Evolutionary conservation across 78 protist genomes (phyloP).

Genomic region (Dictyostelium brefeldianum): DNA sequence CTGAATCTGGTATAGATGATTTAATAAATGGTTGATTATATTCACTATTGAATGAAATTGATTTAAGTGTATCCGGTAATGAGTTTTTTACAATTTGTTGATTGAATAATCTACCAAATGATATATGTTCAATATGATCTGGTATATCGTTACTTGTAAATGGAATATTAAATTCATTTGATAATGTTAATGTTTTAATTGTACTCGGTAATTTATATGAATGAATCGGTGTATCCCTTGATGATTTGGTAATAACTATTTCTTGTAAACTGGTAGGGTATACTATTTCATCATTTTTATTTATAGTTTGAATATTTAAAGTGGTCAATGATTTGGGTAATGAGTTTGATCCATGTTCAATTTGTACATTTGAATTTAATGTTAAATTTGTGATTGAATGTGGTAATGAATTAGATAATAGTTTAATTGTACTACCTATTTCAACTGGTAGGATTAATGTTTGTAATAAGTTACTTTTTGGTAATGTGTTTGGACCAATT

Average conservation of each 20-base stretch:
- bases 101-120: neutral
- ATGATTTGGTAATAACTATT: neutral
- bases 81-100: neutral
- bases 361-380: no score
- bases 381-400: no score
- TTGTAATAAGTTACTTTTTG: no score
- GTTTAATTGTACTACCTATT: no score
- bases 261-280: neutral
- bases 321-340: neutral
- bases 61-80: neutral
- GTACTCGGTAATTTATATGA: neutral
- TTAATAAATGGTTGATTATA: neutral
- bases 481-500: no score
- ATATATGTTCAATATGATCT: no score
- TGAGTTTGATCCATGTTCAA: no score
- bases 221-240: neutral
- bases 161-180: neutral
- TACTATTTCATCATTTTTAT: neutral
- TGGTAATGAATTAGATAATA: no score
- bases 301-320: no score
- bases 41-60: no score
- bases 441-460: no score
- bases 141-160: neutral
- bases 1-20: neutral
- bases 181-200: no score